Base-by-base conservation (phyloP, 345 rosid genomes). In the Lepidium aucheri region DNA sequence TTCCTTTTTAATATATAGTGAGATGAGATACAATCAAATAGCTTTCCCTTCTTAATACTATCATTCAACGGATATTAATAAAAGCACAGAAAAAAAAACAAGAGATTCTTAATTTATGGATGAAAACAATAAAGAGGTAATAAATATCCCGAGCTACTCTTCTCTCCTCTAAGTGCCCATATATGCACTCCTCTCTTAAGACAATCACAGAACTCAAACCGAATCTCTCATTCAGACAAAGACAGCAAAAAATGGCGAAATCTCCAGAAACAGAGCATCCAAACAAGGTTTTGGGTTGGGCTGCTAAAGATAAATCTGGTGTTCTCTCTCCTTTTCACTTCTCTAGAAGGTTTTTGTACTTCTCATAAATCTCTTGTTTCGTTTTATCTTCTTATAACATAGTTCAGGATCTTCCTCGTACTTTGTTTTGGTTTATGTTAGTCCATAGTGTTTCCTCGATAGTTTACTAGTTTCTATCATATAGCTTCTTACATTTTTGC, bases 211-310 rank as follows among this genome's bases (percentile, higher is more conserved):
- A 38, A 54, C 51, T 44, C n/a, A 47, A 43, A 34, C 60, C 9
- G 12, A 68, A 39, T 49, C 52, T 34, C 60, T 26, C 13, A 22
- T 14, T 63, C 44, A 17, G 85, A 86, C 57, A 65, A 15, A 26
- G 14, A 24, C 35, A 67, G 14, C 41, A 16, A 33, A 49, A n/a
- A 73, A 86, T 84, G 90, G 84, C 85, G 3, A 85, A 78, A 78
- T 76, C 90, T 18, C 75, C 85, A 22, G 94, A 71, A 54, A 74
- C 75, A 56, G 88, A 88, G 63, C 87, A 82, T 65, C 91, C 89
- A 8, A 81, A 78, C 3, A 86, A 86, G 75, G 84, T 75, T 34
- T 65, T 84, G 72, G 98, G 98, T 35, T 89, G 91, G 90, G 98
- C 92, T 51, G 95, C 98, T 20, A 78, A 53, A 14, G 98, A 89